Base-by-base conservation (phyloP, 345 rosid species). In the Jatropha curcas region DNA sequence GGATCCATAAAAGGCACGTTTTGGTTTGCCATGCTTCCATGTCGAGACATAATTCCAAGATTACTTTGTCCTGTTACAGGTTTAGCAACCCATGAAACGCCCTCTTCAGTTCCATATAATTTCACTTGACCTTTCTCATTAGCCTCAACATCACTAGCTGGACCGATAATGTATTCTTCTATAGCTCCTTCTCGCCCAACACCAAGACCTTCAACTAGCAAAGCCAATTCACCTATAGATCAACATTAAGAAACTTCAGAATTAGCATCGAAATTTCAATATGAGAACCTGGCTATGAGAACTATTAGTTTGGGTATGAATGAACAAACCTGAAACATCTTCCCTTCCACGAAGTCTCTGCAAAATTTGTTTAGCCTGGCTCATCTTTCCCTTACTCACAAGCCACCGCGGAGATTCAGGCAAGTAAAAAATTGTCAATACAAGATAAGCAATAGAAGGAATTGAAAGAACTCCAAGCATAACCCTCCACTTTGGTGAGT, bases 321-420 rank as follows among this genome's bases (percentile, higher is more conserved):
- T n/a, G 12, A 50, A 55, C 71, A 63, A 41, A 79, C 87, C 87
- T 59, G 85, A 69, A 64, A 84, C 87, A 57, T 84, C 87, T 62
- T 79, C 82, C 46, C 69, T 77, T 58, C 83, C 84, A 1, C 83
- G 84, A 52, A 84, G 74, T 65, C 72, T 66, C 76, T 77, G 84
- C 73, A 84, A 75, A 65, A 80, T 78, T 50, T 28, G 27, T 11
- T 67, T 73, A 31, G 87, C 87, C 55, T 84, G 82, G 5, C 22
- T 24, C 85, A 82, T 75, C 64, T 71, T 77, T 31, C 87, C 85
- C 71, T 82, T 84, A 62, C 84, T 80, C 22, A 79, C 87, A 20
- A 84, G 87, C 87, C 87, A 84, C 45, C 87, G 53, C 0, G 87
- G 85, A 20, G 87, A 84, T 51, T 82, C 84, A 2, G 87, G 87